These are phyloP conservation scores for Fonsecaea erecta DNA, from an alignment of 2,329 filamentous ascomycete species.

Conservation along the genomic window DNA sequence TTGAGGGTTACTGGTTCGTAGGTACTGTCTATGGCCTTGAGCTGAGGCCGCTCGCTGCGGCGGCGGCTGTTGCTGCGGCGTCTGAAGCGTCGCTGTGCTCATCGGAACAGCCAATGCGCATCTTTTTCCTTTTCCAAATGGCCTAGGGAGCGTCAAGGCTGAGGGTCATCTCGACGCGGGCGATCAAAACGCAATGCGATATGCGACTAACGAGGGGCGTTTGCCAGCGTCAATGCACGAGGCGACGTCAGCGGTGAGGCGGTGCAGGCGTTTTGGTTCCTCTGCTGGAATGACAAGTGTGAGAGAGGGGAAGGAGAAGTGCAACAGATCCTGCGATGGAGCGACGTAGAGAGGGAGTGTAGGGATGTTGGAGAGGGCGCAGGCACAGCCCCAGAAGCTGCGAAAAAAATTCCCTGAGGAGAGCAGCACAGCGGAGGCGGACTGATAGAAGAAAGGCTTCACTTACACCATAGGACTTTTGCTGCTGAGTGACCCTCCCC, in stretches of 20 bases:
- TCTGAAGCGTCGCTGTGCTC: slow-evolving; percentile 39
- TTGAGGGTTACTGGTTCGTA: slow-evolving; percentile 33
- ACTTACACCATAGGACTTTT: not conserved
- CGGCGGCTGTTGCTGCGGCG: slow-evolving; percentile 37
- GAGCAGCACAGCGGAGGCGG: not conserved
- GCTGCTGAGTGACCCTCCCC: slow-evolving; percentile 5
- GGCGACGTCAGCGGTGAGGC: slow-evolving; percentile 15
- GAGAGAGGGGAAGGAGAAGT: not conserved
- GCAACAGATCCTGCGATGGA: not conserved
- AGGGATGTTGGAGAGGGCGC: not conserved
- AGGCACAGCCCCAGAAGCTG: slow-evolving; percentile 6
- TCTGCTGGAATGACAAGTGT: not conserved
- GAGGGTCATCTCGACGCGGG: slow-evolving; percentile 33
- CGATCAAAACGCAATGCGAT: slow-evolving; percentile 18
- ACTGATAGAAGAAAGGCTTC: slow-evolving; percentile 5
- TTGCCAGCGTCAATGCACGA: not conserved
- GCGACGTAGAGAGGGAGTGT: not conserved
- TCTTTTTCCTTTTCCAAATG: slow-evolving; percentile 23
- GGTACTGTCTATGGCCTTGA: slow-evolving; percentile 36
- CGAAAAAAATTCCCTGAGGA: slow-evolving; percentile 2
- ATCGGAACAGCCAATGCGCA: slow-evolving; percentile 37
- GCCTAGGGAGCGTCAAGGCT: slow-evolving; percentile 39
- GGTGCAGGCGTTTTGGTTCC: not conserved
- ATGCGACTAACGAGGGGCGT: slow-evolving; percentile 7
- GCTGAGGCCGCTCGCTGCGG: slow-evolving; percentile 36